phyloP scores from a whole-genome alignment of 2,329 filamentous ascomycete species.

The Pseudogymnoascus sp. region DNA sequence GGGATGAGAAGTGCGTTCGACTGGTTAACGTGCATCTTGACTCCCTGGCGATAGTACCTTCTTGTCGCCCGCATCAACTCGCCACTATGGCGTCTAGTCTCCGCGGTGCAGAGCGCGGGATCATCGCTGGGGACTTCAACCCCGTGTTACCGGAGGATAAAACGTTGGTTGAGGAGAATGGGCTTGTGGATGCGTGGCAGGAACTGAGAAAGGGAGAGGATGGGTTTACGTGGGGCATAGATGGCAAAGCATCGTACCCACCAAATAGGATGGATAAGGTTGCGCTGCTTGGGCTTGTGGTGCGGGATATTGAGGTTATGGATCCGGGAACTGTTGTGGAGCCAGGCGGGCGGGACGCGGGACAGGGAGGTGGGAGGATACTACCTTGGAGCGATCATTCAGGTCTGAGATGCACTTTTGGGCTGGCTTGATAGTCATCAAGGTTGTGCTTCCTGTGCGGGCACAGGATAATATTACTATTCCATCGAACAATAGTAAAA shows the following conservation, averaged over 20 bases:
- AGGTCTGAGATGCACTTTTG: slow-evolving; percentile 12
- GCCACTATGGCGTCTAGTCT: slow-evolving; percentile 25
- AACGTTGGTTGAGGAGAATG: slow-evolving; percentile 27
- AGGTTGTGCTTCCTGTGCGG: background rate
- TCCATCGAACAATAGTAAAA: background rate
- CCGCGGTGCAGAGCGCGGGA: slow-evolving; percentile 23
- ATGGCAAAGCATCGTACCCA: slow-evolving; percentile 29
- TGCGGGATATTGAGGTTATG: slow-evolving; percentile 20
- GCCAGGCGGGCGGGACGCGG: background rate
- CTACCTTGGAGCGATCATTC: slow-evolving; percentile 16
- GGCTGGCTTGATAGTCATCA: background rate
- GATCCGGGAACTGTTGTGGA: slow-evolving; percentile 14
- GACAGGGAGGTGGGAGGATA: background rate
- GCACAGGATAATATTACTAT: background rate
- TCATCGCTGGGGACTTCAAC: slow-evolving; percentile 38
- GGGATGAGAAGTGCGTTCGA: slow-evolving; percentile 17
- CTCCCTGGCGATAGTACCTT: slow-evolving; percentile 27
- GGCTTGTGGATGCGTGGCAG: slow-evolving; percentile 33
- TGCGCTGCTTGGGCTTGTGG: slow-evolving; percentile 26
- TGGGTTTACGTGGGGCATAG: slow-evolving; percentile 35
- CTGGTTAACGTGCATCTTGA: slow-evolving; percentile 38
- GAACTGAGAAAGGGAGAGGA: slow-evolving; percentile 24
- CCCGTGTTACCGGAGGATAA: slow-evolving; percentile 32
- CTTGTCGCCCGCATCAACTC: slow-evolving; percentile 29
- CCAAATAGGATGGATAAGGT: slow-evolving; percentile 34